phyloP scores from a whole-genome alignment of 2,329 filamentous ascomycete genomes.

The Phaeomoniella chlamydospora region DNA sequence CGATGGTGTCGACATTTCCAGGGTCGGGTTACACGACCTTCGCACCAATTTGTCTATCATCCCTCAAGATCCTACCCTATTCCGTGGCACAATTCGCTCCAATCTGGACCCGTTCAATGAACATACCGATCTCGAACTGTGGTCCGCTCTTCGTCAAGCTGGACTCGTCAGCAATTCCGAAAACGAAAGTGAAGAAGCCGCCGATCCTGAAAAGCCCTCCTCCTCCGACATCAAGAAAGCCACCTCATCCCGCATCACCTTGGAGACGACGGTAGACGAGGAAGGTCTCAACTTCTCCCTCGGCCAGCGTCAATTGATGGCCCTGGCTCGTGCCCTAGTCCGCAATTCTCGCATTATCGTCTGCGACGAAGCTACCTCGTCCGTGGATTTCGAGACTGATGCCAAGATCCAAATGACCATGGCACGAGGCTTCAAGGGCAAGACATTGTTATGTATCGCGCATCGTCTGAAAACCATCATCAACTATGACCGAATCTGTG shows the following conservation, averaged over 20 bases:
- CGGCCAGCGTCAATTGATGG: conserved; percentile 90
- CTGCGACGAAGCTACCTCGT: conserved; percentile 89
- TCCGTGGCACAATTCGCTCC: conserved; percentile 26
- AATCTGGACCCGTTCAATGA: conserved; percentile 31
- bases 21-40: conserved; percentile 24
- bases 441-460: conserved; percentile 83
- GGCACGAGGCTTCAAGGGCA: conserved; percentile 67
- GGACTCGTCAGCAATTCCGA: conserved; percentile 30
- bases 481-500: conserved; percentile 86
- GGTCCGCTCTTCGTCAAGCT: conserved; percentile 29
- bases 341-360: conserved; percentile 82
- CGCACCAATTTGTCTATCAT: conserved; percentile 28
- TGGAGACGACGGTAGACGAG: conserved; percentile 79
- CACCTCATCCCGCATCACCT: conserved; percentile 45
- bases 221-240: conserved; percentile 8
- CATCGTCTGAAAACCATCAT: conserved; percentile 87
- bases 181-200: conserved; percentile 30
- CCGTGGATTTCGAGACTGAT: conserved; percentile 92
- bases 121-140: conserved; percentile 29
- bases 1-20: conserved; percentile 27
- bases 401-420: conserved; percentile 90
- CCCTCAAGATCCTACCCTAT: conserved; percentile 30
- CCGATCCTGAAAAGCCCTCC: conserved; percentile 20
- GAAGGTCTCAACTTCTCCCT: conserved; percentile 94
- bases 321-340: conserved; percentile 78